Evolutionary conservation across 495 filamentous ascomycete species (phyloP).

Genomic region (Hypomontagnella submonticulosa): DNA sequence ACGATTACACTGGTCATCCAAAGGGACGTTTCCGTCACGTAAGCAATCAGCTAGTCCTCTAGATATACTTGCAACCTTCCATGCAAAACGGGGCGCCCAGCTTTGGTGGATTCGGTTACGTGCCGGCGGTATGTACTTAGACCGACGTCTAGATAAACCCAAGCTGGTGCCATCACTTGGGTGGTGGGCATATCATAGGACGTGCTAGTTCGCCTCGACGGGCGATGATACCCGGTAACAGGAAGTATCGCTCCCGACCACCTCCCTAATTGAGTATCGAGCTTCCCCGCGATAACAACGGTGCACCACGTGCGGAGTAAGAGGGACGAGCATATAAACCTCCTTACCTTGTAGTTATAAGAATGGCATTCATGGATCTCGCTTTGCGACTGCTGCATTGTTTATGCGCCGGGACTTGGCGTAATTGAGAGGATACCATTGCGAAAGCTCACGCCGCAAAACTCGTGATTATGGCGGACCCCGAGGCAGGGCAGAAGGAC

Average conservation of each 20-base stretch:
- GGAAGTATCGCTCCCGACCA: constrained; percentile 19
- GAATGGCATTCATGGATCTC: neutral
- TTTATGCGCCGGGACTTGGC: neutral
- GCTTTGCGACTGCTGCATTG: neutral
- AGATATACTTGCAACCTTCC: constrained; percentile 5
- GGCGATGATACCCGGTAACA: constrained; percentile 16
- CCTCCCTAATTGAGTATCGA: constrained; percentile 35
- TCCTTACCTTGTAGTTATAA: neutral
- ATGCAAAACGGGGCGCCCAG: constrained; percentile 13
- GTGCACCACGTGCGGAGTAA: constrained; percentile 27
- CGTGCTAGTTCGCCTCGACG: constrained; percentile 3
- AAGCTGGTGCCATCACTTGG: too few species aligned
- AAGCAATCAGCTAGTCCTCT: neutral
- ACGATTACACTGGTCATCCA: neutral
- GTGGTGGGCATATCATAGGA: constrained; percentile 13
- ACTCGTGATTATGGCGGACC: constrained; percentile 39
- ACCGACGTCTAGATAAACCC: constrained; percentile 11
- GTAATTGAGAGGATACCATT: neutral
- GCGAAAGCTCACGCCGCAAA: neutral
- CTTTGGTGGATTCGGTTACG: constrained; percentile 25
- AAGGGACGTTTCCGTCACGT: neutral
- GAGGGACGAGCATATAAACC: neutral
- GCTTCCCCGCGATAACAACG: constrained; percentile 33
- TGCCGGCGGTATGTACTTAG: constrained; percentile 1
- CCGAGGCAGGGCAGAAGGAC: constrained; percentile 30